A percentile compares a stretch with the other conserved stretches of the same genome.
Conservation (phyloP, 2,329 filamentous ascomycete genomes). For the Hypoxylon rubiginosum region DNA sequence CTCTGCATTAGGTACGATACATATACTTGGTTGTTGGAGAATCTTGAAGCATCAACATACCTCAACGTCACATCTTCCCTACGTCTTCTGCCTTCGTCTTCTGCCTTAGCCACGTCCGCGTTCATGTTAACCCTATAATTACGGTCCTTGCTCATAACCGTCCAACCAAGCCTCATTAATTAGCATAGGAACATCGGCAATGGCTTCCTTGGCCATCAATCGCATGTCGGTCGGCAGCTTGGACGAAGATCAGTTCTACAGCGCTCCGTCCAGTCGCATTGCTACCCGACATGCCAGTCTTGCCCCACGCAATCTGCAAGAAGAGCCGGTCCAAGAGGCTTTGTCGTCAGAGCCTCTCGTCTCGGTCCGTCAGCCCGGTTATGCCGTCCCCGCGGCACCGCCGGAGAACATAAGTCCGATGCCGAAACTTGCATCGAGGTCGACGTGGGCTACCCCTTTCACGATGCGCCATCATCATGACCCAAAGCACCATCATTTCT, state of each 20-base stretch:
- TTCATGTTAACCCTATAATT: constrained; percentile 27
- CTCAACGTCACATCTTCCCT: constrained; percentile 4
- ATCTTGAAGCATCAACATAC: background rate
- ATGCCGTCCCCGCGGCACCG: constrained; percentile 5
- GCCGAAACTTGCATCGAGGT: background rate
- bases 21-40: background rate
- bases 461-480: constrained; percentile 16
- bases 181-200: constrained; percentile 12
- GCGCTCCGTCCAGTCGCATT: constrained; percentile 43
- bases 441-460: constrained; percentile 26
- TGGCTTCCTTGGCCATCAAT: constrained; percentile 23
- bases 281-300: constrained; percentile 43
- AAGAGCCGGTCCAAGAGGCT: constrained; percentile 9
- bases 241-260: constrained; percentile 47
- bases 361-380: constrained; percentile 19
- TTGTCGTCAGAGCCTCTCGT: constrained; percentile 35
- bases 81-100: constrained; percentile 1
- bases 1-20: too few species aligned
- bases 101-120: constrained; percentile 4
- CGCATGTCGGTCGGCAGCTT: constrained; percentile 32
- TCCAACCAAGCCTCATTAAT: constrained; percentile 4
- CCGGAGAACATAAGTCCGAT: constrained; percentile 10
- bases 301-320: constrained; percentile 24
- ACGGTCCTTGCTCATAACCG: constrained; percentile 21
- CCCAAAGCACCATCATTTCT: constrained; percentile 31